Conservation (phyloP, 345 rosid genomes). For the Lumnitzera littorea region DNA sequence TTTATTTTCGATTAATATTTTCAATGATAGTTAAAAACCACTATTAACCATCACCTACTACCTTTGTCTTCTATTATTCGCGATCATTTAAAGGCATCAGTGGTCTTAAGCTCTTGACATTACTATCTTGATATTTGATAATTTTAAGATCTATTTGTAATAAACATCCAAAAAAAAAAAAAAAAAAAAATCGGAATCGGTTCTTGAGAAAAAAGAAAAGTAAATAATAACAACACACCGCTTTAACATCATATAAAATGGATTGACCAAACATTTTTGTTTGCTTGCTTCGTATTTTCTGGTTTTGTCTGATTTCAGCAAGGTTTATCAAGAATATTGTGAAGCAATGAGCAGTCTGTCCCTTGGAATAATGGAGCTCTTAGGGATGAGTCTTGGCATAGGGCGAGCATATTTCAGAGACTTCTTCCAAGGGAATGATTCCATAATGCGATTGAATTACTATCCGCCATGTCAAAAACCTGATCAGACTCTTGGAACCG, state of each 20-base stretch:
- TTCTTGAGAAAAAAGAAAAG: no score
- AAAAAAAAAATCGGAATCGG: no score
- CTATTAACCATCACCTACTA: no score
- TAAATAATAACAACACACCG: neutral
- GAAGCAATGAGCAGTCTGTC: slow-evolving; percentile 43
- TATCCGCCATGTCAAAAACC: slow-evolving; percentile 63
- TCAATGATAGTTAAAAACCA: no score
- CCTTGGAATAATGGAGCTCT: slow-evolving; percentile 43
- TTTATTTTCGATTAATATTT: no score
- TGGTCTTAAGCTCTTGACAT: no score
- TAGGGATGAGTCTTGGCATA: slow-evolving; percentile 51
- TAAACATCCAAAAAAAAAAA: no score
- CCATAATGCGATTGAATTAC: slow-evolving; percentile 60
- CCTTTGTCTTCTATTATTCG: no score
- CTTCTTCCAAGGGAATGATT: slow-evolving; percentile 45
- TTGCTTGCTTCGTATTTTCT: neutral
- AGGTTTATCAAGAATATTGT: slow-evolving; percentile 47
- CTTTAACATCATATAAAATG: neutral
- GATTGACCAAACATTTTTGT: neutral
- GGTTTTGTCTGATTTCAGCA: slow-evolving; percentile 16
- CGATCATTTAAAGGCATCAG: no score
- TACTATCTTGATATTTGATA: no score
- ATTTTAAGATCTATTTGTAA: no score
- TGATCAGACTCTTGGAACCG: slow-evolving; percentile 50
- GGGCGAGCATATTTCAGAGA: slow-evolving; percentile 32